Percentiles rank a stretch among this genome's conserved stretches.
Conservation (phyloP, 345 rosid genomes). For the Aquilaria malaccensis region DNA sequence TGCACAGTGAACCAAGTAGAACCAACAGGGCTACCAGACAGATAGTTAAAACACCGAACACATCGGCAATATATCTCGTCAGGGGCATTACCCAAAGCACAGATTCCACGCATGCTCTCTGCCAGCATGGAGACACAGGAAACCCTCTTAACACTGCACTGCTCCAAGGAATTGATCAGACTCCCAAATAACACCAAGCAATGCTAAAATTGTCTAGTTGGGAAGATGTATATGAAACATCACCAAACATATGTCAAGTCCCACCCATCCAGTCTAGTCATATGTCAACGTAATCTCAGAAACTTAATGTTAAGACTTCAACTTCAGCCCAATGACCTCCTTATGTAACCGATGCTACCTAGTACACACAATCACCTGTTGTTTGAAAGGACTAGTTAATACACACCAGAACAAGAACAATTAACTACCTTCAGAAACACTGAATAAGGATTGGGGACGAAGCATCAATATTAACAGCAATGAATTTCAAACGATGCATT, state of each 20-base stretch:
- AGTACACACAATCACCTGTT: constrained; percentile 7
- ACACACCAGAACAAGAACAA: background rate
- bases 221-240: constrained; percentile 10
- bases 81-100: constrained; percentile 99
- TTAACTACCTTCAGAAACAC: background rate
- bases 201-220: no score
- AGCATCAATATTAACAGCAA: background rate
- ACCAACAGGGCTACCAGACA: constrained; percentile 64
- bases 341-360: background rate
- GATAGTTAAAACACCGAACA: constrained; percentile 87
- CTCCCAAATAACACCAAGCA: constrained; percentile 12
- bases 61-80: constrained; percentile 85
- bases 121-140: constrained; percentile 94
- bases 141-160: constrained; percentile 31
- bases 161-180: constrained; percentile 25
- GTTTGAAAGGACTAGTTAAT: background rate
- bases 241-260: constrained; percentile 10
- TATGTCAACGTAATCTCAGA: constrained; percentile 2
- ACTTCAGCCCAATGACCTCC: constrained; percentile 10
- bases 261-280: background rate
- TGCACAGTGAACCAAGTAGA: constrained; percentile 69
- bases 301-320: background rate
- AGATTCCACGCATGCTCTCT: constrained; percentile 95
- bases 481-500: background rate
- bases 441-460: background rate